Evolutionary conservation across 805 yeast species (phyloP).

Genomic region (Saturnispora hagleri): DNA sequence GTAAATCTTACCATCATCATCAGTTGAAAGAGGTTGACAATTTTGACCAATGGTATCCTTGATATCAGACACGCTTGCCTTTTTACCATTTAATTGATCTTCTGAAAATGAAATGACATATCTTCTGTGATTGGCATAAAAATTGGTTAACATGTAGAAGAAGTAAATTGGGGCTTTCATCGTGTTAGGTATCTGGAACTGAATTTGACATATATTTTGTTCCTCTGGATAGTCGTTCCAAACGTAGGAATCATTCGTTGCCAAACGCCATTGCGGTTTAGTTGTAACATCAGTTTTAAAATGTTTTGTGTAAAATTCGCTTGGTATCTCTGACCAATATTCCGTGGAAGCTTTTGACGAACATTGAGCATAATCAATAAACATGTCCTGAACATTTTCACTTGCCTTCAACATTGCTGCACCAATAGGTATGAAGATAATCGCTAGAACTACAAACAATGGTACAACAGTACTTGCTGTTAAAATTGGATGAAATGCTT

Average conservation of each 20-base stretch:
- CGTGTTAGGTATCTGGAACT: constrained; percentile 66
- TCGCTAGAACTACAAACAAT: constrained; percentile 58
- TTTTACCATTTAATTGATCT: constrained; percentile 70
- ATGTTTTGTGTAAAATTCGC: constrained; percentile 44
- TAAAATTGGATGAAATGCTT: constrained; percentile 64
- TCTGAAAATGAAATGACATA: constrained; percentile 82
- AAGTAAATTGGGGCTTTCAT: constrained; percentile 66
- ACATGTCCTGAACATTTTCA: constrained; percentile 63
- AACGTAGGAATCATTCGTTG: constrained; percentile 31
- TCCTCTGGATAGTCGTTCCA: constrained; percentile 38
- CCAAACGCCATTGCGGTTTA: constrained; percentile 59
- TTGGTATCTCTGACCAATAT: constrained; percentile 48
- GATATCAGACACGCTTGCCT: constrained; percentile 44
- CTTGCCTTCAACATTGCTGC: constrained; percentile 74
- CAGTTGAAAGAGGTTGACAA: constrained; percentile 54
- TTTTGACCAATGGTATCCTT: constrained; percentile 44
- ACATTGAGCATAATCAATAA: constrained; percentile 73
- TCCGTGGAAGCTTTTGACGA: constrained; percentile 35
- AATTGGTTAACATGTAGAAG: constrained; percentile 78
- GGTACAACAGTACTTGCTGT: constrained; percentile 92
- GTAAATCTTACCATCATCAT: constrained; percentile 40
- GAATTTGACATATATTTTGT: constrained; percentile 51
- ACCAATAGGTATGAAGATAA: constrained; percentile 87
- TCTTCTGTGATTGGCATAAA: constrained; percentile 89
- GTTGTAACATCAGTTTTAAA: constrained; percentile 38